phyloP scores from a whole-genome alignment of 768 basidiomycete species.

The Boletus sp. region DNA sequence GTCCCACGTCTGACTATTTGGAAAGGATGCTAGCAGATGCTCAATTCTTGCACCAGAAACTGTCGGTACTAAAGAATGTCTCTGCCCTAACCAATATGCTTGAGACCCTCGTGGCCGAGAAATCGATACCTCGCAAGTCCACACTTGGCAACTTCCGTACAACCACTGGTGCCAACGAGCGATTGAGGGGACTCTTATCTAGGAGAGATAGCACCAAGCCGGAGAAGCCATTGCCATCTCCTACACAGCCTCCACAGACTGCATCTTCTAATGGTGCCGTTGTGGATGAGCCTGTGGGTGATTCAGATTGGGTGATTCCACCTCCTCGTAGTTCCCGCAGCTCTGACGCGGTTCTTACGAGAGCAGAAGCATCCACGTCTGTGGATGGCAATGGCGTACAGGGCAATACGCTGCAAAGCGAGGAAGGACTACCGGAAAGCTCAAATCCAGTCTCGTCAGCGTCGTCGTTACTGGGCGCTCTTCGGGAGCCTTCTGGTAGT shows the following conservation, averaged over 20 bases:
- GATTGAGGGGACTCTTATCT: slow-evolving; percentile 38
- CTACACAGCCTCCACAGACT: slow-evolving; percentile 20
- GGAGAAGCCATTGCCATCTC: slow-evolving; percentile 31
- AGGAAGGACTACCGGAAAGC: slow-evolving; percentile 5
- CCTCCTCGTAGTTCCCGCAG: slow-evolving; percentile 23
- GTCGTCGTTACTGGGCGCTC: not conserved
- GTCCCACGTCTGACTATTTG: slow-evolving; percentile 15
- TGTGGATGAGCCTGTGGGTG: slow-evolving; percentile 12
- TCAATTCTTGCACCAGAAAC: slow-evolving; percentile 69
- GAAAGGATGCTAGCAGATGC: slow-evolving; percentile 78
- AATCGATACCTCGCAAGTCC: slow-evolving; percentile 49
- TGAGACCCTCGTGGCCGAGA: slow-evolving; percentile 83
- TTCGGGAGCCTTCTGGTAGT: slow-evolving; percentile 6
- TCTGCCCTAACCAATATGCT: slow-evolving; percentile 73
- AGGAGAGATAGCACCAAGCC: slow-evolving; percentile 24
- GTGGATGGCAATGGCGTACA: slow-evolving; percentile 4
- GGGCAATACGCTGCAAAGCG: not conserved
- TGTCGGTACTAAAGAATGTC: slow-evolving; percentile 73
- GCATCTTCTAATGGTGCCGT: slow-evolving; percentile 11
- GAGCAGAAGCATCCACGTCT: slow-evolving; percentile 1
- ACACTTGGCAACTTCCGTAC: slow-evolving; percentile 25
- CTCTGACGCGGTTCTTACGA: slow-evolving; percentile 5
- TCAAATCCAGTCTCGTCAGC: slow-evolving; percentile 10
- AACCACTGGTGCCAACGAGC: slow-evolving; percentile 32
- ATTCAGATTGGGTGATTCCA: slow-evolving; percentile 21